Conservation (phyloP, 129 eudicot species). For the Apium graveolens region DNA sequence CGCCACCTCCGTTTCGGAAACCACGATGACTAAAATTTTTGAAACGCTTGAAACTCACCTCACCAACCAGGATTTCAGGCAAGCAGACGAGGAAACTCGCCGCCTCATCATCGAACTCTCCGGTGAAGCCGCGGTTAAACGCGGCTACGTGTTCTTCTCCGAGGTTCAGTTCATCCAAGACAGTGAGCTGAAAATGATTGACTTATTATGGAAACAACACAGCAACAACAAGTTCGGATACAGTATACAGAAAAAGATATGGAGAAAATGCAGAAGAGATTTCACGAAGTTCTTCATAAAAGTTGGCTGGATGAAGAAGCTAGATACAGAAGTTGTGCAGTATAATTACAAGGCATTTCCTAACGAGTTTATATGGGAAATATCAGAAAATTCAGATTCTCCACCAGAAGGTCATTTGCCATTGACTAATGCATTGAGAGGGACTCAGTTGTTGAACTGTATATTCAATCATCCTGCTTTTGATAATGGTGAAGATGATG, state of each 20-base stretch:
- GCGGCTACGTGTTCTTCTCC: conserved; percentile 95
- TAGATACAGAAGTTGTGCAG: conserved; percentile 67
- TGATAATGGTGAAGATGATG: conserved; percentile 25
- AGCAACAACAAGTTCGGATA: conserved; percentile 65
- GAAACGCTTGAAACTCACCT: conserved; percentile 53
- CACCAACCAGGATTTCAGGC: conserved; percentile 42
- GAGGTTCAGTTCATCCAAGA: conserved; percentile 68
- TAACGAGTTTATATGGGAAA: conserved; percentile 65
- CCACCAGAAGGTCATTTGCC: conserved; percentile 82
- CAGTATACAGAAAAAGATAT: conserved; percentile 64
- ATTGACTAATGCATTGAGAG: conserved; percentile 80
- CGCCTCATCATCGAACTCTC: conserved; percentile 79
- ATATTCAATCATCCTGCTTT: conserved; percentile 81
- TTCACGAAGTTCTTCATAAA: conserved; percentile 62
- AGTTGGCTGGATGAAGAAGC: conserved; percentile 90
- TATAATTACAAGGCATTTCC: conserved; percentile 81
- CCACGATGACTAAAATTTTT: conserved; percentile 24
- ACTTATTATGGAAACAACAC: conserved; percentile 47
- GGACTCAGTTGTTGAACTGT: conserved; percentile 56
- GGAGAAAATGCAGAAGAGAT: conserved; percentile 46
- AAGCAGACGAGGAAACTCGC: conserved; percentile 91
- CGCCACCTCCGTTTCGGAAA: conserved; percentile 25
- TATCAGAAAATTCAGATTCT: conserved; percentile 37
- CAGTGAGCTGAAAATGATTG: conserved; percentile 46
- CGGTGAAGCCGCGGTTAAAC: conserved; percentile 60